A percentile compares a stretch with the other conserved stretches of the same genome.
These are phyloP conservation scores for Sclerospora graminicola DNA, from an alignment of 352 stramenopile species.

Conservation along the genomic window DNA sequence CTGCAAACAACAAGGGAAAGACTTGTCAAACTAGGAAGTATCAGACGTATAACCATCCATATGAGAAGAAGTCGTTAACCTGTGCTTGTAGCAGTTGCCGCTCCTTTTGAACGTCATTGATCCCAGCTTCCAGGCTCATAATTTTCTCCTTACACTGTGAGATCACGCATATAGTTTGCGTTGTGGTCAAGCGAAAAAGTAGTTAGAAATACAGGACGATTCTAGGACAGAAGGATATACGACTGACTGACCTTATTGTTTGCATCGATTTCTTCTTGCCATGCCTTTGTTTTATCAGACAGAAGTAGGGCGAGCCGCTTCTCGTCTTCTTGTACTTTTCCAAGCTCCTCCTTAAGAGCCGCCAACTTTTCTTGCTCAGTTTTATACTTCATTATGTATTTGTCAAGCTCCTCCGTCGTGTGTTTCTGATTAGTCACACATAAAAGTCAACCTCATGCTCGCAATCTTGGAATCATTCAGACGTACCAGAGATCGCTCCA, in stretches of 20 bases:
- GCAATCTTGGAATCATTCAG: neutral
- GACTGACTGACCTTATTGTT: constrained; percentile 44
- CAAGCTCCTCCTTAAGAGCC: too few species aligned
- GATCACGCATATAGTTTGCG: neutral
- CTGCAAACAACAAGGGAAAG: too few species aligned
- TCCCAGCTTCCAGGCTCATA: constrained; percentile 21
- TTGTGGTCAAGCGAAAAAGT: neutral
- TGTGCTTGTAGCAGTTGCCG: constrained; percentile 27
- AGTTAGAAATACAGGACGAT: neutral
- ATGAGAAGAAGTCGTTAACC: constrained; percentile 16
- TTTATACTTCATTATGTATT: constrained; percentile 19
- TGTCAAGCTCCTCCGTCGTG: constrained; percentile 40
- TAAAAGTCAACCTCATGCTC: neutral
- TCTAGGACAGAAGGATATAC: too few species aligned
- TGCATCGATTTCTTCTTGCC: constrained; percentile 45
- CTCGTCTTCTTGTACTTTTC: constrained; percentile 37
- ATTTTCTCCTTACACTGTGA: constrained; percentile 41
- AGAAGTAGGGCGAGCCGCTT: constrained; percentile 43
- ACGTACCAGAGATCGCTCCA: constrained; percentile 40
- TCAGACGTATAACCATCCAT: too few species aligned
- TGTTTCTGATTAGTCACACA: constrained; percentile 26
- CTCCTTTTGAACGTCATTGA: constrained; percentile 25
- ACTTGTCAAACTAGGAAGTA: too few species aligned
- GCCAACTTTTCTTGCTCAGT: too few species aligned
- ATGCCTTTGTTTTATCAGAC: too few species aligned